These are phyloP conservation scores for Hypomyces rosellus DNA, from an alignment of 2,329 filamentous ascomycete species.

Conservation along the genomic window DNA sequence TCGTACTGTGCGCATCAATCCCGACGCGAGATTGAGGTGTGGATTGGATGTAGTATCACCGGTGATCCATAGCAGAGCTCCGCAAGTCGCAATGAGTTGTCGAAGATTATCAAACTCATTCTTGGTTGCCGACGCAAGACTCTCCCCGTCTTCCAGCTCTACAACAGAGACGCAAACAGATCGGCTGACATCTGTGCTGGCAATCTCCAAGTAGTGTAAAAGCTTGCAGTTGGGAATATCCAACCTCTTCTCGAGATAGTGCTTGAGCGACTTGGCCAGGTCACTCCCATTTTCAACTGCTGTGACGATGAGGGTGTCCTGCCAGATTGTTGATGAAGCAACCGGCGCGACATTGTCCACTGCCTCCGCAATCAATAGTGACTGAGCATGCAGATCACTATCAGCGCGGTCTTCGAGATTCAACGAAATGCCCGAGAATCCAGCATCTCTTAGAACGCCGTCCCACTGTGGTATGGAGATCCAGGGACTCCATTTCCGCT, in stretches of 20 bases:
- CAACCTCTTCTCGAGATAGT: constrained; percentile 3
- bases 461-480: constrained; percentile 11
- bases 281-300: background rate
- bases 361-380: constrained; percentile 1
- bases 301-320: background rate
- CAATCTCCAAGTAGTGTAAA: constrained; percentile 5
- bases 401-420: constrained; percentile 5
- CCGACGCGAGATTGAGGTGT: constrained; percentile 7
- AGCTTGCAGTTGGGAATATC: constrained; percentile 6
- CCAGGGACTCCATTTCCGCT: constrained; percentile 11
- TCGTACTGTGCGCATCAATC: constrained; percentile 7
- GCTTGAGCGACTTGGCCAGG: background rate
- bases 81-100: constrained; percentile 10
- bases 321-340: background rate
- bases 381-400: constrained; percentile 5
- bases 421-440: constrained; percentile 9
- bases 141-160: constrained; percentile 4
- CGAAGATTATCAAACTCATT: constrained; percentile 9
- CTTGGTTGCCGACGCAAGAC: constrained; percentile 6
- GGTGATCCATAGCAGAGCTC: constrained; percentile 12
- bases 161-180: constrained; percentile 9
- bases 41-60: constrained; percentile 8
- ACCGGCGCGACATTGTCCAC: background rate
- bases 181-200: constrained; percentile 6
- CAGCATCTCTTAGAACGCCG: constrained; percentile 4